These are phyloP conservation scores for Russula lepida DNA, from an alignment of 768 basidiomycete species.

Conservation along the genomic window DNA sequence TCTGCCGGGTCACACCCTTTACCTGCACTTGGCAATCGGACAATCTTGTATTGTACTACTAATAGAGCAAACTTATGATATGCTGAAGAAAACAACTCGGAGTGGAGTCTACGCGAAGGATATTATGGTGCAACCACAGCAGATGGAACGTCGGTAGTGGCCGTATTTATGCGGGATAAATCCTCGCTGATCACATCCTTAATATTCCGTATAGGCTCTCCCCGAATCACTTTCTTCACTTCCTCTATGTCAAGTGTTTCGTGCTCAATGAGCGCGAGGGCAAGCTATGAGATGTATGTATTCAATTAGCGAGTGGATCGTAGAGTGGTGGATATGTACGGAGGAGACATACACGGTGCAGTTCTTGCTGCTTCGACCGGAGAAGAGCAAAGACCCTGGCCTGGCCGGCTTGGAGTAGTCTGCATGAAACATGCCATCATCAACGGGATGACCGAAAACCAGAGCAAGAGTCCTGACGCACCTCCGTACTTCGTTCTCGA, in stretches of 20 bases:
- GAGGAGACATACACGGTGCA: slow-evolving; percentile 52
- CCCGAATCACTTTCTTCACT: slow-evolving; percentile 76
- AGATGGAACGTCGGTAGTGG: slow-evolving; percentile 1
- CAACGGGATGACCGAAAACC: background rate
- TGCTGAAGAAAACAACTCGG: background rate
- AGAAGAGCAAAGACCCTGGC: slow-evolving; percentile 55
- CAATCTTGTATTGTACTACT: background rate
- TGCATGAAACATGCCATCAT: background rate
- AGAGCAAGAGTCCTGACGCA: slow-evolving; percentile 39
- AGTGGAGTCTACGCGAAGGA: background rate
- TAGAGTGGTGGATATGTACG: background rate
- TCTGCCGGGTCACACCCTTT: too few relatives aligned
- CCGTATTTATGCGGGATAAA: slow-evolving; percentile 22
- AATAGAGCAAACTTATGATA: background rate
- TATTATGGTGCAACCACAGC: slow-evolving; percentile 7
- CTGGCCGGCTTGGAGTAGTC: slow-evolving; percentile 46
- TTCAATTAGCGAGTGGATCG: background rate
- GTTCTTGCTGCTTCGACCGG: slow-evolving; percentile 58
- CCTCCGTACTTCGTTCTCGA: slow-evolving; percentile 82
- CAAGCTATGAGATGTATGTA: slow-evolving; percentile 49
- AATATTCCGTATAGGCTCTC: slow-evolving; percentile 68
- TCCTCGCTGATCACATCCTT: slow-evolving; percentile 59
- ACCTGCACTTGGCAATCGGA: background rate
- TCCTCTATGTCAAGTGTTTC: slow-evolving; percentile 87
- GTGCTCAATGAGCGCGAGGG: slow-evolving; percentile 86